Conservation (phyloP, 176 grass and related monocot species). For the Triticum turgidum region DNA sequence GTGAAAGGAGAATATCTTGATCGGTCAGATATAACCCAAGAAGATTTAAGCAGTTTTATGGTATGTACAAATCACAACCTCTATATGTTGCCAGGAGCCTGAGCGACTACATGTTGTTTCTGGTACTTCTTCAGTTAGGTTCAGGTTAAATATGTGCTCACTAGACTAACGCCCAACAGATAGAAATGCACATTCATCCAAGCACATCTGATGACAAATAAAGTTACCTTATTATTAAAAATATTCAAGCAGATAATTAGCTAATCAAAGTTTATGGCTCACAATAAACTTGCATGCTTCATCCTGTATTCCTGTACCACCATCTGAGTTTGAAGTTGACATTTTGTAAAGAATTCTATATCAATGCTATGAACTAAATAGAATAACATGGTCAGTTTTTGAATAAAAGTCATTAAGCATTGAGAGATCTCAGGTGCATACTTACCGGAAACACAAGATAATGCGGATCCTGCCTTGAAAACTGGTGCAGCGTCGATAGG, state of each 20-base stretch:
- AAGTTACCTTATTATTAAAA: neutral
- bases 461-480: neutral
- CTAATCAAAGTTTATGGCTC: neutral
- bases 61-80: neutral
- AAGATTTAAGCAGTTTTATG: no score
- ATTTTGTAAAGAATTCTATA: neutral
- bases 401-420: neutral
- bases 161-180: neutral
- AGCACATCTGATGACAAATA: neutral
- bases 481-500: neutral
- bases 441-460: neutral
- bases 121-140: neutral
- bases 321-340: neutral
- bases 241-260: neutral
- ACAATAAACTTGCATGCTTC: neutral
- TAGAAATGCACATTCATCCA: neutral
- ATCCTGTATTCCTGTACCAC: neutral
- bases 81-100: neutral
- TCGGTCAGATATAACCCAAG: no score
- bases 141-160: neutral
- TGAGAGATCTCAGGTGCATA: neutral
- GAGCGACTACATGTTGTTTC: neutral
- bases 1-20: neutral
- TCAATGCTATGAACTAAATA: neutral
- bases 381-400: neutral